These are phyloP conservation scores for Aspergillus floridensis DNA, from an alignment of 2,329 filamentous ascomycete genomes.

Conservation along the genomic window DNA sequence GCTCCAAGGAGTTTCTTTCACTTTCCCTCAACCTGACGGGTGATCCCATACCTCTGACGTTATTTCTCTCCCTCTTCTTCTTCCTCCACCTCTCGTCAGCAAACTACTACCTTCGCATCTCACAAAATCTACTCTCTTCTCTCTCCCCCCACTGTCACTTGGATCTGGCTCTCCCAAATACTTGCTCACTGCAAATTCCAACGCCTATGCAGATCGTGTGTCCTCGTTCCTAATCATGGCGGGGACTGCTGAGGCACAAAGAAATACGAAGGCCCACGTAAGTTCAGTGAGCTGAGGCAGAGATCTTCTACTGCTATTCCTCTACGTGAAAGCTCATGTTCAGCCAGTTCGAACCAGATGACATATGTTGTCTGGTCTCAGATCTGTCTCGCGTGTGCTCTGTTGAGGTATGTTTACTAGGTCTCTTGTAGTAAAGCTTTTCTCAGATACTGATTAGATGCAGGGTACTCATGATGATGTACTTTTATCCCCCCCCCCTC, in stretches of 20 bases:
- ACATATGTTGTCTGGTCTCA: not conserved
- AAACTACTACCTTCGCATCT: too few species aligned
- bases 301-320: too few species aligned
- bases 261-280: not conserved
- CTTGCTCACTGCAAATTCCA: not conserved
- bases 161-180: too few species aligned
- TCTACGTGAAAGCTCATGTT: not conserved
- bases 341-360: not conserved
- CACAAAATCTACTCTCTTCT: not conserved
- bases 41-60: too few species aligned
- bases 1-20: too few species aligned
- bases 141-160: not conserved
- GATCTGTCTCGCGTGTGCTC: not conserved
- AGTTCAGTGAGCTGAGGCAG: not conserved
- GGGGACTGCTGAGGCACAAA: not conserved
- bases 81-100: not conserved
- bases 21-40: too few species aligned
- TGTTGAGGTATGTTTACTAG: not conserved
- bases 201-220: not conserved
- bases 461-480: slow-evolving; percentile 20
- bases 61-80: not conserved
- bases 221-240: not conserved
- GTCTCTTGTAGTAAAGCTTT: not conserved
- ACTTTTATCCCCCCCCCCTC: not conserved
- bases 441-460: not conserved